Percentiles rank a stretch among this genome's conserved stretches.
Conservation (phyloP, 495 filamentous ascomycete genomes). For the Umbilicaria muhlenbergii region DNA sequence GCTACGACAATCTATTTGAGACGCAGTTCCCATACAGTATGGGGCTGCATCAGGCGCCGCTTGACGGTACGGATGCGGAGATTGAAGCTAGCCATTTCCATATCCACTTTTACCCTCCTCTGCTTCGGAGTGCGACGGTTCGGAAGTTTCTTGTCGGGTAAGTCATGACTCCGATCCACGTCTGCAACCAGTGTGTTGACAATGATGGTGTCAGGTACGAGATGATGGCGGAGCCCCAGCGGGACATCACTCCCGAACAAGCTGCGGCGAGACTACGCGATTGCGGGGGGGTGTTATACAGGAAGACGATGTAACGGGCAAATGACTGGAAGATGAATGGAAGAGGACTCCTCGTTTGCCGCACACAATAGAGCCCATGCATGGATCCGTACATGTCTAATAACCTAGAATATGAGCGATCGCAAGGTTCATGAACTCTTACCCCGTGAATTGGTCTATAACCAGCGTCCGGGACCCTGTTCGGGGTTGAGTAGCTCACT, state of each 20-base stretch:
- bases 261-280: conserved; percentile 63
- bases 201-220: conserved; percentile 42
- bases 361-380: too few species aligned
- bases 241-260: conserved; percentile 96
- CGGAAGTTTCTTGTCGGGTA: conserved; percentile 87
- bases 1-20: conserved; percentile 96
- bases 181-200: neutral
- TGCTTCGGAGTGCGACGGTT: conserved; percentile 84
- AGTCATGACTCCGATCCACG: conserved; percentile 9
- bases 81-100: conserved; percentile 80
- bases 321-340: conserved; percentile 2
- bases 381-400: too few species aligned
- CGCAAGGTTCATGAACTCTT: too few species aligned
- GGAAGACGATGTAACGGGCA: conserved; percentile 39
- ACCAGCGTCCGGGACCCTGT: too few species aligned
- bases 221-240: conserved; percentile 88
- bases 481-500: too few species aligned
- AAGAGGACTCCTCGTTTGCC: too few species aligned
- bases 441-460: too few species aligned
- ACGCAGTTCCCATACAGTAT: conserved; percentile 90
- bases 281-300: conserved; percentile 70
- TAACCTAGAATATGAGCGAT: too few species aligned
- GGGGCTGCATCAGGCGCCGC: conserved; percentile 88
- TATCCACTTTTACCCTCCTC: conserved; percentile 91
- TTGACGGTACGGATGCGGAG: conserved; percentile 73